A percentile compares a stretch with the other conserved stretches of the same genome.
phyloP scores from a whole-genome alignment of 495 filamentous ascomycete genomes.

The Xylaria grammica region DNA sequence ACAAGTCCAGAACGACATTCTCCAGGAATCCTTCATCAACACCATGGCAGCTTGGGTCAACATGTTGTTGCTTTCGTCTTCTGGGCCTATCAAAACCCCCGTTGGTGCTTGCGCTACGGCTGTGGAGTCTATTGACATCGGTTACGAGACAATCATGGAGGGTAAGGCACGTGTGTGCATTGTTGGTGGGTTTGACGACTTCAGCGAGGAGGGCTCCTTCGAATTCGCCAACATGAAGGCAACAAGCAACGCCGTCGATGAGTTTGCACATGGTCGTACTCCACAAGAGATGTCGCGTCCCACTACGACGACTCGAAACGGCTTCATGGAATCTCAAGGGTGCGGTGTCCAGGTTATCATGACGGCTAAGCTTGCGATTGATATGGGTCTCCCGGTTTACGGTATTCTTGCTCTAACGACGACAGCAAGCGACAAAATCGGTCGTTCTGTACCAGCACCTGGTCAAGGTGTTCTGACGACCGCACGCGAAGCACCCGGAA shows the following conservation, averaged over 20 bases:
- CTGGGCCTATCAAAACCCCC: conserved; percentile 97
- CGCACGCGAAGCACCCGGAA: conserved; percentile 85
- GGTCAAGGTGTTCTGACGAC: conserved; percentile 98
- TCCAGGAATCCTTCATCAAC: conserved; percentile 99
- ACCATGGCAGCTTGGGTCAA: conserved; percentile 99
- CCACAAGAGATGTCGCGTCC: conserved; percentile 98
- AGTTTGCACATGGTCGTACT: conserved; percentile 93
- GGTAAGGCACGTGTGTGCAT: conserved; percentile 97
- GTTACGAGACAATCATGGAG: conserved; percentile 96
- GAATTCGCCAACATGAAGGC: conserved; percentile 99
- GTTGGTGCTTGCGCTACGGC: conserved; percentile 97
- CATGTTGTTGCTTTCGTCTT: conserved; percentile 96
- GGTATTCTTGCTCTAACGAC: conserved; percentile 92
- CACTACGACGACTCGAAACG: conserved; percentile 92
- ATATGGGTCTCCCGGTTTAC: conserved; percentile 98
- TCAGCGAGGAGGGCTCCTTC: conserved; percentile 98
- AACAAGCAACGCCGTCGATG: conserved; percentile 94
- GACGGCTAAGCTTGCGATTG: conserved; percentile 91
- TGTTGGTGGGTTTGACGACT: conserved; percentile 98
- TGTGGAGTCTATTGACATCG: conserved; percentile 96
- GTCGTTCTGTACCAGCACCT: conserved; percentile 93
- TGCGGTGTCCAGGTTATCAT: conserved; percentile 98
- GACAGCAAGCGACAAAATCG: conserved; percentile 99
- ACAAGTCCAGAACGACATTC: conserved; percentile 97
- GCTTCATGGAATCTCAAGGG: conserved; percentile 99